Percentiles rank a stretch among this genome's conserved stretches.
These are phyloP conservation scores for Fraxinus sp. DNA, from an alignment of 305 asterid species.

Conservation along the genomic window DNA sequence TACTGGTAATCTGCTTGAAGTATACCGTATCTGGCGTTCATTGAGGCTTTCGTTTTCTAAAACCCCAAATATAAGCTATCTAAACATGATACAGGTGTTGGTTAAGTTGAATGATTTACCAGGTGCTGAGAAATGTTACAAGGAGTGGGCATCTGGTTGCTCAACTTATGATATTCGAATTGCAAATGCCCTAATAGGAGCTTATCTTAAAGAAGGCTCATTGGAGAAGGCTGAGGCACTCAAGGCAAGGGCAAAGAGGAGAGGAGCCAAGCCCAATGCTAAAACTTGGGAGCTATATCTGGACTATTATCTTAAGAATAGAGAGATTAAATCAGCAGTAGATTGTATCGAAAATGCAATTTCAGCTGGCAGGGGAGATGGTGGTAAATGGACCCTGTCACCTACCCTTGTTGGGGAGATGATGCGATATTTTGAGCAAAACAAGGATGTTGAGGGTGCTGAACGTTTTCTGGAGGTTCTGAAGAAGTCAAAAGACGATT, in stretches of 20 bases:
- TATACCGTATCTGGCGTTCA: slow-evolving; percentile 90
- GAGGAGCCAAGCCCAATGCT: slow-evolving; percentile 66
- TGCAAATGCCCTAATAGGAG: slow-evolving; percentile 68
- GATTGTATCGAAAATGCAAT: slow-evolving; percentile 56
- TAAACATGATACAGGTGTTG: slow-evolving; percentile 80
- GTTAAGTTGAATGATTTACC: slow-evolving; percentile 79
- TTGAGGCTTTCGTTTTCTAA: slow-evolving; percentile 74
- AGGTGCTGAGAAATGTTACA: slow-evolving; percentile 90
- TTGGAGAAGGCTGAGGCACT: slow-evolving; percentile 66
- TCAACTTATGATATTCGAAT: slow-evolving; percentile 70
- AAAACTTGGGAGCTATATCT: slow-evolving; percentile 87
- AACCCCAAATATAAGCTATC: slow-evolving; percentile 76
- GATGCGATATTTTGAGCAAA: slow-evolving; percentile 62
- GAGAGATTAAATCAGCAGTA: slow-evolving; percentile 52
- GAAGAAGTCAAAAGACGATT: slow-evolving; percentile 48
- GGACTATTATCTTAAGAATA: slow-evolving; percentile 60
- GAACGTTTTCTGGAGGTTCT: slow-evolving; percentile 58
- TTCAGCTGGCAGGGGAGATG: slow-evolving; percentile 58
- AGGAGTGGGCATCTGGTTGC: slow-evolving; percentile 64
- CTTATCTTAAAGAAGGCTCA: slow-evolving; percentile 59
- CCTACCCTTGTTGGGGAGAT: slow-evolving; percentile 40
- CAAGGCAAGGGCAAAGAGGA: slow-evolving; percentile 51
- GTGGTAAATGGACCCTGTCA: slow-evolving; percentile 62
- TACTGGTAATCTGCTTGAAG: slow-evolving; percentile 73
- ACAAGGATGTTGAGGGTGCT: slow-evolving; percentile 64